Conservation (phyloP, 768 basidiomycete genomes). For the Auriscalpium vulgare region DNA sequence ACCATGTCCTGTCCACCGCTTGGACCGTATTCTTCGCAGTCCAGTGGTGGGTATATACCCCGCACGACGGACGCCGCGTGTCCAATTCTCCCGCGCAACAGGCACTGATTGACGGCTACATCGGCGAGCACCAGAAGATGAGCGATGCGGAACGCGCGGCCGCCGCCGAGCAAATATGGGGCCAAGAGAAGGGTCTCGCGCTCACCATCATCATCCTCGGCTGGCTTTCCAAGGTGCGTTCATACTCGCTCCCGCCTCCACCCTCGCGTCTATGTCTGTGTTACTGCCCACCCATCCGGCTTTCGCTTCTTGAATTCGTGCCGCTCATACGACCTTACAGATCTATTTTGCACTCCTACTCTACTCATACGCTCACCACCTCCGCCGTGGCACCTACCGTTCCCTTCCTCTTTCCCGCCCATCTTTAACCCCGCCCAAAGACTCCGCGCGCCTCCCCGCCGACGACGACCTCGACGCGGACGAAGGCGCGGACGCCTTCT, state of each 20-base stretch:
- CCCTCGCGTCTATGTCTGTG: too few relatives aligned
- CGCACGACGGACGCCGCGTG: conserved; percentile 81
- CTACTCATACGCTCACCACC: conserved; percentile 90
- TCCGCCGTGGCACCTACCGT: conserved; percentile 87
- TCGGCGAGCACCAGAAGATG: conserved; percentile 36
- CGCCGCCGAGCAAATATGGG: conserved; percentile 82
- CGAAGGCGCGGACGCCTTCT: conserved; percentile 49
- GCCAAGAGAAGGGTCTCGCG: conserved; percentile 80
- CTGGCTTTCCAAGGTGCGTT: conserved; percentile 81
- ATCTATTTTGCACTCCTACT: conserved; percentile 85
- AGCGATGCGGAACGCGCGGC: conserved; percentile 55
- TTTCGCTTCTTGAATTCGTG: too few relatives aligned
- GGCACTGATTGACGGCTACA: conserved; percentile 59
- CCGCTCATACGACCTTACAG: conserved; percentile 30
- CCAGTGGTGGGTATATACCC: conserved; percentile 84
- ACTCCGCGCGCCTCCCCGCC: conserved; percentile 31
- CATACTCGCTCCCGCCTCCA: not conserved
- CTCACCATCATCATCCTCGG: conserved; percentile 68
- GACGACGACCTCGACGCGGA: conserved; percentile 55
- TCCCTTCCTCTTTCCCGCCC: conserved; percentile 48
- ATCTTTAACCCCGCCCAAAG: conserved; percentile 6
- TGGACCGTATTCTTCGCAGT: conserved; percentile 93
- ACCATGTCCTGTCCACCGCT: conserved; percentile 82
- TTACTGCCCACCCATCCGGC: not conserved
- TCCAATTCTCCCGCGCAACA: conserved; percentile 85